These are phyloP conservation scores for Cutaneotrichosporon cutaneum DNA, from an alignment of 1,284 basidiomycete genomes.

Conservation along the genomic window DNA sequence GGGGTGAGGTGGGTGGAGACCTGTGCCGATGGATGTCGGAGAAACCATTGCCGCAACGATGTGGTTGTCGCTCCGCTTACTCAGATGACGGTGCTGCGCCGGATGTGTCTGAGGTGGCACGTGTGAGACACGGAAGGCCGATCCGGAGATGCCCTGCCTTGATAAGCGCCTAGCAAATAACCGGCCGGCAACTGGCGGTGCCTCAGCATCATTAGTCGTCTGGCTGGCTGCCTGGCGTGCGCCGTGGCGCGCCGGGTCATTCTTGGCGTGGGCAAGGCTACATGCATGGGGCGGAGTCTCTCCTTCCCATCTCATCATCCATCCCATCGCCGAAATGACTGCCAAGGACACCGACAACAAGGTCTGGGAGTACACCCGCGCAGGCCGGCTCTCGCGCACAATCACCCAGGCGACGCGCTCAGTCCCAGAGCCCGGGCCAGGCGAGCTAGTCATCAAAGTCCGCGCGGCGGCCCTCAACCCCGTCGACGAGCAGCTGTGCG, in stretches of 20 bases:
- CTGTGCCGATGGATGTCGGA: too few species aligned
- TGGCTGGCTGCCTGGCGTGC: too few species aligned
- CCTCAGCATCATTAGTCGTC: not conserved
- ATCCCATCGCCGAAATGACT: too few species aligned
- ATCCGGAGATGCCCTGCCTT: not conserved
- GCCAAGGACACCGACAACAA: not conserved
- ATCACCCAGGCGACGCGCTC: not conserved
- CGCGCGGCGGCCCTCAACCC: conserved; percentile 19
- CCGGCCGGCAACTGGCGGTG: not conserved
- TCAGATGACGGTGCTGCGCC: not conserved
- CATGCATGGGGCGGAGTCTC: too few species aligned
- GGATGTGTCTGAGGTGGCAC: not conserved
- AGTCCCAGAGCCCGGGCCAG: not conserved
- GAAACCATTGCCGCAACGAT: too few species aligned
- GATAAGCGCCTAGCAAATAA: conserved; percentile 7
- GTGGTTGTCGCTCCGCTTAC: not conserved
- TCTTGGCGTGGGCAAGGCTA: too few species aligned
- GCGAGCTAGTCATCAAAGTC: conserved; percentile 12
- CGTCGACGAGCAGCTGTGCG: conserved; percentile 10
- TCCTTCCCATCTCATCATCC: too few species aligned
- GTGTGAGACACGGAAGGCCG: not conserved
- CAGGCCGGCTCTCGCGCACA: not conserved
- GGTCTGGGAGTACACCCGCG: not conserved
- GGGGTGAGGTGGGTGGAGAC: too few species aligned
- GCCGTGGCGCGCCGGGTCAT: too few species aligned